Base-by-base conservation (phyloP, 805 yeast genomes). In the Alloascoidea africana region DNA sequence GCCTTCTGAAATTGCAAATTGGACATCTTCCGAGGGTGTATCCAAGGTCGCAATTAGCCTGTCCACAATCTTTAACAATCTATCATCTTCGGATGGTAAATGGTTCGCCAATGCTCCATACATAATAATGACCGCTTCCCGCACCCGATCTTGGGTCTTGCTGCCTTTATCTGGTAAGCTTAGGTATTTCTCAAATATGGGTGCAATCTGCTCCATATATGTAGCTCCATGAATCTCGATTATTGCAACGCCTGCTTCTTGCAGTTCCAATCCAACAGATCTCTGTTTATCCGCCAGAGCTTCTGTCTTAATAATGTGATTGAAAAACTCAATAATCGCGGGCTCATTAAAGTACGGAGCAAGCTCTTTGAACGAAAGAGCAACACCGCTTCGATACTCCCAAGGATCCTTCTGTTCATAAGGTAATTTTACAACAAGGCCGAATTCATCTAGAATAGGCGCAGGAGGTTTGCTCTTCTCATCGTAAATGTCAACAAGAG, bases 101-200 rank as follows among this genome's bases (percentile, higher is more conserved):
- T 91, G 95, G 42, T 81, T 79, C 1, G 95, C 97, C 44, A 87
- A 68, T 3, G 91, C 73, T 47, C 98, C 98, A 50, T 89, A 91
- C 34, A 89, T 62, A 40, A 91, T 79, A 47, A 91, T 82, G 14
- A 79, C 79, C 48, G 82, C 72, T 54, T 86, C 94, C 48, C 76
- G 76, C 43, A 84, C 69, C 23, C 62, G 60, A 53, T 78, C 84
- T 46, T 73, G 76, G 4, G 58, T 50, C 39, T 62, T 64, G 4
- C 65, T 60, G 14, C 67, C 66, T 34, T 58, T 57, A 38, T 67
- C 69, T 5, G 51, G 46, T 35, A 33, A 34, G 3, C 42, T 42
- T 35, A 84, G 64, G 27, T 80, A 70, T 4, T 55, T 50, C 55
- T 89, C 96, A 48, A 91, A 83, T n/a, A 85, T 65, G 2, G 87